Conservation (phyloP, 371 early-diverging fungal species). For the Saksenaea vasiformis region DNA sequence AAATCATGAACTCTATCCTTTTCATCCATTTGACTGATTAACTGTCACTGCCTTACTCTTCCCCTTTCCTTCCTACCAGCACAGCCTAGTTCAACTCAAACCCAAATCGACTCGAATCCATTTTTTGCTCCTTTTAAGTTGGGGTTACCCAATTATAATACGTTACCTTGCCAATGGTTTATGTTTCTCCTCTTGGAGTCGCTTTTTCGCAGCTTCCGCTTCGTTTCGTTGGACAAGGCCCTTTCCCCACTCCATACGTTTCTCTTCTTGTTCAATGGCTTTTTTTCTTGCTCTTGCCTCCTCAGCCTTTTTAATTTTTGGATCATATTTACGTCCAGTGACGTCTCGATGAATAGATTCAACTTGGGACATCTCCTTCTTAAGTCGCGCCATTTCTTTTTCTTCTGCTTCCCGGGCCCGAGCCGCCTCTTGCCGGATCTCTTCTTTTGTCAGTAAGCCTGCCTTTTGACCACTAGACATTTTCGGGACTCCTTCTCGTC, state of each 20-base stretch:
- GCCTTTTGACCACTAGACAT: conserved; percentile 59
- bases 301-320: conserved; percentile 65
- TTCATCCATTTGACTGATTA: too few species aligned
- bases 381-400: conserved; percentile 35
- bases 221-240: conserved; percentile 73
- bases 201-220: conserved; percentile 45
- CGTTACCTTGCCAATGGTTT: conserved; percentile 65
- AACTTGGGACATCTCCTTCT: conserved; percentile 7
- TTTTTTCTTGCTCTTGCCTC: conserved; percentile 53
- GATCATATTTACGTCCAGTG: conserved; percentile 72
- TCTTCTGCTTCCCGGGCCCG: conserved; percentile 43
- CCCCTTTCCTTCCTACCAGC: too few species aligned
- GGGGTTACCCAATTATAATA: background rate
- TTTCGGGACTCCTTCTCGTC: conserved; percentile 27
- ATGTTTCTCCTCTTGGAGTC: conserved; percentile 58
- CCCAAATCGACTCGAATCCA: background rate
- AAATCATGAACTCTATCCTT: too few species aligned
- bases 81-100: background rate
- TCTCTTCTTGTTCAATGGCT: conserved; percentile 66
- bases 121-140: background rate
- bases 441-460: conserved; percentile 57
- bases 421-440: conserved; percentile 49
- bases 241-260: conserved; percentile 76
- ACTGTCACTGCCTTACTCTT: too few species aligned
- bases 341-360: conserved; percentile 80